These are phyloP conservation scores for Turritis glabra DNA, from an alignment of 345 rosid genomes.

Conservation along the genomic window DNA sequence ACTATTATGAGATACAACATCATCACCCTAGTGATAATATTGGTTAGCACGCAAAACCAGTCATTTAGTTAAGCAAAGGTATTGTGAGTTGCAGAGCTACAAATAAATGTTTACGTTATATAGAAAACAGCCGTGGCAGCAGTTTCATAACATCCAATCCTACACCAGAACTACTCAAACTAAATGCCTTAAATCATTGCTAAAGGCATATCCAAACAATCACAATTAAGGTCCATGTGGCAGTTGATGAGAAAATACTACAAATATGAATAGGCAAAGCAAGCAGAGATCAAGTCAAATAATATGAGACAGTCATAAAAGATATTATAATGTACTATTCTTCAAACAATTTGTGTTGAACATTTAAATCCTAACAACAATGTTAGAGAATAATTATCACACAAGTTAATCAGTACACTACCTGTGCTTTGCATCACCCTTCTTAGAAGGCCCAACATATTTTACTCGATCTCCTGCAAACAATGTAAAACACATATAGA, in stretches of 20 bases:
- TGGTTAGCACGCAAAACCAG: not conserved
- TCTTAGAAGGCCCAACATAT: slow-evolving; percentile 65
- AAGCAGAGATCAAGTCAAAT: slow-evolving; percentile 6
- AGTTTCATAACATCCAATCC: slow-evolving; percentile 2
- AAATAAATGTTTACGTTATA: not conserved
- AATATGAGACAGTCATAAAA: not conserved
- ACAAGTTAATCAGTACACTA: slow-evolving; percentile 35
- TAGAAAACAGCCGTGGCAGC: not conserved
- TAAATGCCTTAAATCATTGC: not conserved
- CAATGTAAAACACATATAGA: not conserved
- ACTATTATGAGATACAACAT: not conserved
- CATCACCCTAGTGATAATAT: slow-evolving; percentile 1
- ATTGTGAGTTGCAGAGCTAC: not conserved
- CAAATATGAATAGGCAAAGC: not conserved
- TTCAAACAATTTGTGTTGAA: not conserved
- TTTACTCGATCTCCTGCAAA: slow-evolving; percentile 88
- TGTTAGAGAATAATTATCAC: not conserved
- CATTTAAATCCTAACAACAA: not conserved
- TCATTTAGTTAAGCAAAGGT: not conserved
- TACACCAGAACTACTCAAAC: not conserved
- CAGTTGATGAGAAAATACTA: not conserved
- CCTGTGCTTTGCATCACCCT: slow-evolving; percentile 66
- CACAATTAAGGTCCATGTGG: too few relatives aligned
- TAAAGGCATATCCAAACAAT: too few relatives aligned
- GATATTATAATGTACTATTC: not conserved